These are phyloP conservation scores for Pisolithus marmoratus DNA, from an alignment of 768 basidiomycete genomes.

Conservation along the genomic window DNA sequence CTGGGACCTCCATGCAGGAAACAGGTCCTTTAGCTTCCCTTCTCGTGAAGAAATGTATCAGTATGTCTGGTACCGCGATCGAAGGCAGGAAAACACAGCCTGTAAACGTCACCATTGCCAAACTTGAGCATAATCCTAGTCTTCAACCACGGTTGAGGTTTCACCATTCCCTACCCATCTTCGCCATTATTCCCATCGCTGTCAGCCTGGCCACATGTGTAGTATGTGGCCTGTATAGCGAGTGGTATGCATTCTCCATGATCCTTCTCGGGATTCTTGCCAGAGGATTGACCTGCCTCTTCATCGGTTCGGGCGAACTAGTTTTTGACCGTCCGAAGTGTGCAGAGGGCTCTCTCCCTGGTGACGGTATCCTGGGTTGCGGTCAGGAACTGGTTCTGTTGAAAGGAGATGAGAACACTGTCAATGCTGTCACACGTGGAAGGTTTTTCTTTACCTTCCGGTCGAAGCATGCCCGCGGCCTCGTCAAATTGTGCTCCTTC, in stretches of 20 bases:
- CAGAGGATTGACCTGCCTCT: slow-evolving; percentile 20
- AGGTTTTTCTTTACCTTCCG: background rate
- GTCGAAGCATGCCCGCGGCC: background rate
- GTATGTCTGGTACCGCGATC: background rate
- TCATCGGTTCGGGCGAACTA: slow-evolving; percentile 18
- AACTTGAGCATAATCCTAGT: slow-evolving; percentile 1
- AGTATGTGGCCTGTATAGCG: too few relatives aligned
- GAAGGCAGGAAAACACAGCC: slow-evolving; percentile 6
- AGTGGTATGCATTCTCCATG: too few relatives aligned
- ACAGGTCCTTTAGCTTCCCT: slow-evolving; percentile 17
- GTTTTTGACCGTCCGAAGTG: background rate
- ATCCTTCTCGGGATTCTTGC: slow-evolving; percentile 19
- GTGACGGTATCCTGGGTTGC: too few relatives aligned
- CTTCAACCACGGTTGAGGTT: background rate
- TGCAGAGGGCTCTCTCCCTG: too few relatives aligned
- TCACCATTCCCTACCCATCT: slow-evolving; percentile 9
- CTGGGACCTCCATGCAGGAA: slow-evolving; percentile 14
- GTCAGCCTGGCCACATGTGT: slow-evolving; percentile 5
- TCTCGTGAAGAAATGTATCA: slow-evolving; percentile 8
- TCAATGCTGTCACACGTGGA: background rate
- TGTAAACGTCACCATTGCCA: slow-evolving; percentile 11
- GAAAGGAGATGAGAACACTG: background rate
- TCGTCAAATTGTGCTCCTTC: too few relatives aligned
- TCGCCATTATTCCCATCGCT: background rate
- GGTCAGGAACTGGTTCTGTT: too few relatives aligned